phyloP scores from a whole-genome alignment of 2,329 filamentous ascomycete genomes.

The Fusarium paranaense region DNA sequence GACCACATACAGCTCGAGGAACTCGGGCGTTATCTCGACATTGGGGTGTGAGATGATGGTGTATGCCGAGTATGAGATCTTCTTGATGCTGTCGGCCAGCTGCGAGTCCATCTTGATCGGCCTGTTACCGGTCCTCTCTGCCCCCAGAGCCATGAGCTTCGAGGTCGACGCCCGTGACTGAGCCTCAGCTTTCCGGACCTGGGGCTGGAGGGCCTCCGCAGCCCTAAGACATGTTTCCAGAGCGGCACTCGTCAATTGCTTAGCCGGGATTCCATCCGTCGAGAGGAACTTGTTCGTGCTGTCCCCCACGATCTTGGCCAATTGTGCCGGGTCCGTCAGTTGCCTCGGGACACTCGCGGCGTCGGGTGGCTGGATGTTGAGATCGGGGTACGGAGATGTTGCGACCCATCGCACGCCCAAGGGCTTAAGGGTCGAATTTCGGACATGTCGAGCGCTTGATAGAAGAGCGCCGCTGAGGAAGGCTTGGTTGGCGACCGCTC shows the following conservation, averaged over 20 bases:
- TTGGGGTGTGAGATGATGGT: conserved; percentile 77
- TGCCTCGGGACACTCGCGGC: conserved; percentile 38
- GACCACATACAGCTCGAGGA: conserved; percentile 80
- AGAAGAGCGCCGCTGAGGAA: conserved; percentile 42
- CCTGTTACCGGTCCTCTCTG: conserved; percentile 48
- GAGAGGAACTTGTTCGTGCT: conserved; percentile 58
- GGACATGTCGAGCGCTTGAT: conserved; percentile 24
- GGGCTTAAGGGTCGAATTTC: conserved; percentile 18
- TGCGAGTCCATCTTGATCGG: conserved; percentile 47
- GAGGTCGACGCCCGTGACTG: conserved; percentile 62
- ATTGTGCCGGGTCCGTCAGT: conserved; percentile 53
- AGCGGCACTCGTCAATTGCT: conserved; percentile 56
- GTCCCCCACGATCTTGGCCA: conserved; percentile 56
- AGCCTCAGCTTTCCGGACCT: conserved; percentile 53
- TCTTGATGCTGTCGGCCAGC: conserved; percentile 59
- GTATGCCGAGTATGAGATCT: conserved; percentile 72
- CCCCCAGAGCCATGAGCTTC: conserved; percentile 62
- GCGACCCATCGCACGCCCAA: conserved; percentile 43
- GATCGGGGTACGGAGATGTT: conserved; percentile 36
- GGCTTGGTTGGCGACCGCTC: conserved; percentile 37
- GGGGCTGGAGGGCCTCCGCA: conserved; percentile 57
- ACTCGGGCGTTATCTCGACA: conserved; percentile 80
- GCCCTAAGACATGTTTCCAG: conserved; percentile 59
- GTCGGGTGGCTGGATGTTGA: conserved; percentile 26
- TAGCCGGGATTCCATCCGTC: conserved; percentile 58